phyloP scores from a whole-genome alignment of 441 rosid genomes.

The Hura crepitans region DNA sequence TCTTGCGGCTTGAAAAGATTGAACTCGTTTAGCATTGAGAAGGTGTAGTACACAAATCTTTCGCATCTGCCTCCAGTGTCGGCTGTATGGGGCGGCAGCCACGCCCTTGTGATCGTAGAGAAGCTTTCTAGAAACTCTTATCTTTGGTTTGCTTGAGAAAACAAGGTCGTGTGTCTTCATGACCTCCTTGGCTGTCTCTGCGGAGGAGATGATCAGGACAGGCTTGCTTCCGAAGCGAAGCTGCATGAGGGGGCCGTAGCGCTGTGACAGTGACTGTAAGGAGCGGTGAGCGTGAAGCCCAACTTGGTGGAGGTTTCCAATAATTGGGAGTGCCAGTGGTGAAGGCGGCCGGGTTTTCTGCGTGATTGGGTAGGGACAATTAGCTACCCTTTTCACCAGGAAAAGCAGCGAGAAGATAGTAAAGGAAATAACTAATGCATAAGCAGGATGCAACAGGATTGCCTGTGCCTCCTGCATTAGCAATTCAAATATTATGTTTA shows the following conservation, averaged over 20 bases:
- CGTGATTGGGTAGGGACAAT: background rate
- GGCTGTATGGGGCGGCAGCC: slow-evolving; percentile 32
- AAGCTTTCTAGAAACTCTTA: slow-evolving; percentile 13
- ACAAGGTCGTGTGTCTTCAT: slow-evolving; percentile 41
- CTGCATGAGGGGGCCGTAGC: slow-evolving; percentile 43
- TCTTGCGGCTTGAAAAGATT: slow-evolving; percentile 28
- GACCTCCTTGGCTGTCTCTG: slow-evolving; percentile 31
- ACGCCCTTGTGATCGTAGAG: slow-evolving; percentile 31
- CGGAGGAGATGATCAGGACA: slow-evolving; percentile 31
- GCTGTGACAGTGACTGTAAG: slow-evolving; percentile 26
- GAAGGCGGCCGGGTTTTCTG: slow-evolving; percentile 21
- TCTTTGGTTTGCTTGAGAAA: slow-evolving; percentile 29
- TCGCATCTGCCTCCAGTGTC: slow-evolving; percentile 44
- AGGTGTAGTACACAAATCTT: slow-evolving; percentile 35
- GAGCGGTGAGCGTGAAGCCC: slow-evolving; percentile 25
- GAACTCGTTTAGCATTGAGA: slow-evolving; percentile 32
- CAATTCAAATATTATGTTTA: background rate
- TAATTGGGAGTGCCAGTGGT: slow-evolving; percentile 20
- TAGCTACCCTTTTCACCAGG: slow-evolving; percentile 3
- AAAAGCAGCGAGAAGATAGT: background rate
- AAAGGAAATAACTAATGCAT: background rate
- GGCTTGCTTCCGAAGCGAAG: slow-evolving; percentile 35
- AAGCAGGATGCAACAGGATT: background rate
- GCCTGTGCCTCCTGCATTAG: background rate
- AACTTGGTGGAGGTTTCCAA: slow-evolving; percentile 29